These are phyloP conservation scores for Hippophae gyantsensis DNA, from an alignment of 306 rosid genomes.

Conservation along the genomic window DNA sequence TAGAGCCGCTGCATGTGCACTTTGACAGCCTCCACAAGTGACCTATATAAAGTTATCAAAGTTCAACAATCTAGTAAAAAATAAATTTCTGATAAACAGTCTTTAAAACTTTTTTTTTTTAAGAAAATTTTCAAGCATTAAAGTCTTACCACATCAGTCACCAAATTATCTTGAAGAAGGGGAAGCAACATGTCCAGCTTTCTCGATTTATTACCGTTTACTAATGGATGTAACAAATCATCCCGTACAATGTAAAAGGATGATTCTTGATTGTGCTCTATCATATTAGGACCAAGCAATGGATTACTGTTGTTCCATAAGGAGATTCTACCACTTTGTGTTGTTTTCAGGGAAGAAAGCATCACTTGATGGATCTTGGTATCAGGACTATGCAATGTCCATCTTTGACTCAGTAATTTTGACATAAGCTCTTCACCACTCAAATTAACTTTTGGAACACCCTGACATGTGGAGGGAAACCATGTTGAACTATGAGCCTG, in stretches of 20 bases:
- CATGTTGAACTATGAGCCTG: not conserved
- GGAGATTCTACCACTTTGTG: slow-evolving; percentile 20
- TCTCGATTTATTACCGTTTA: slow-evolving; percentile 88
- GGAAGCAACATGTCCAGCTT: slow-evolving; percentile 75
- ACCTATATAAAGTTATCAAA: slow-evolving; percentile 42
- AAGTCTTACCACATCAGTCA: slow-evolving; percentile 68
- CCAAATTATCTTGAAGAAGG: slow-evolving; percentile 46
- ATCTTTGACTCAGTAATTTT: slow-evolving; percentile 55
- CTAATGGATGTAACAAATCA: slow-evolving; percentile 84
- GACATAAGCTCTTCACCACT: slow-evolving; percentile 39
- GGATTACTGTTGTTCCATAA: slow-evolving; percentile 28
- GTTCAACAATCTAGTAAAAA: not conserved
- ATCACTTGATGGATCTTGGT: slow-evolving; percentile 48
- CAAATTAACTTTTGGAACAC: slow-evolving; percentile 26
- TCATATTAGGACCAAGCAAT: slow-evolving; percentile 21
- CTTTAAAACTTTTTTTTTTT: no score
- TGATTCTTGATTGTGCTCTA: slow-evolving; percentile 18
- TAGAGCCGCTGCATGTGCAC: slow-evolving; percentile 84
- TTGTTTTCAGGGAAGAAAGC: slow-evolving; percentile 9
- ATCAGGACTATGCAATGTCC: slow-evolving; percentile 56
- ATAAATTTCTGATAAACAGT: no score
- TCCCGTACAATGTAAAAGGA: slow-evolving; percentile 62
- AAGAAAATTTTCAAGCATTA: not conserved
- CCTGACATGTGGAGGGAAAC: slow-evolving; percentile 24
- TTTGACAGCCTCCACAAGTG: slow-evolving; percentile 98